Percentiles rank a stretch among this genome's conserved stretches.
phyloP scores from a whole-genome alignment of 139 green algal species.

The Chlamydomonas applanata region DNA sequence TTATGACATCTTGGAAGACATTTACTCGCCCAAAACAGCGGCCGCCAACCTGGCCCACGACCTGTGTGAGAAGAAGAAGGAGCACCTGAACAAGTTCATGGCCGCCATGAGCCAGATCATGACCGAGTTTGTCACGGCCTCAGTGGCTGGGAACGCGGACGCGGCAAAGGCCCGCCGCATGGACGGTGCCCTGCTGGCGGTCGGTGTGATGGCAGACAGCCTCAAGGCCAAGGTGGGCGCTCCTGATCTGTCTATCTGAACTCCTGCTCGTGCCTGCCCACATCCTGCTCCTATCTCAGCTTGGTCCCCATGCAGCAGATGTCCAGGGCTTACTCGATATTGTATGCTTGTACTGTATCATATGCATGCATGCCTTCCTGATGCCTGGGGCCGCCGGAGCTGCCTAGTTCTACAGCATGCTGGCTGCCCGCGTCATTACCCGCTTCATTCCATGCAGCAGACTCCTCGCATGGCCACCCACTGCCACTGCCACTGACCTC shows the following conservation, averaged over 20 bases:
- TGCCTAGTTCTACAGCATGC: no score
- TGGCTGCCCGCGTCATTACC: background rate
- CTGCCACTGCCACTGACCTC: background rate
- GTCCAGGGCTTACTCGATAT: no score
- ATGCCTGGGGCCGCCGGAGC: no score
- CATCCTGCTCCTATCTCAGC: no score
- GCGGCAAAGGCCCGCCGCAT: slow-evolving; percentile 58
- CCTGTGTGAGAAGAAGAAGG: slow-evolving; percentile 65
- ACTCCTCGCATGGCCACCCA: no score
- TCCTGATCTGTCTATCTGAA: no score
- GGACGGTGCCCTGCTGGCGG: slow-evolving; percentile 88
- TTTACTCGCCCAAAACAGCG: slow-evolving; percentile 87
- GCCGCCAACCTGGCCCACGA: slow-evolving; percentile 89
- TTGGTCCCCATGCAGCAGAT: no score
- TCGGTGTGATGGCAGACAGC: slow-evolving; percentile 76
- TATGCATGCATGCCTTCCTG: no score
- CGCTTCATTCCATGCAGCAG: no score
- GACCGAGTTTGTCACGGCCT: background rate
- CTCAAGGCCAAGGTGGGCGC: slow-evolving; percentile 72
- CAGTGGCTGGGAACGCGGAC: slow-evolving; percentile 39
- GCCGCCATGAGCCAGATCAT: slow-evolving; percentile 18
- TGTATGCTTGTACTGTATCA: no score
- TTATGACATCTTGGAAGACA: slow-evolving; percentile 98
- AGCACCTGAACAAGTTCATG: slow-evolving; percentile 70
- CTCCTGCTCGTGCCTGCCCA: no score